phyloP scores from a whole-genome alignment of 2,329 filamentous ascomycete genomes.

The Colletotrichum sp. region DNA sequence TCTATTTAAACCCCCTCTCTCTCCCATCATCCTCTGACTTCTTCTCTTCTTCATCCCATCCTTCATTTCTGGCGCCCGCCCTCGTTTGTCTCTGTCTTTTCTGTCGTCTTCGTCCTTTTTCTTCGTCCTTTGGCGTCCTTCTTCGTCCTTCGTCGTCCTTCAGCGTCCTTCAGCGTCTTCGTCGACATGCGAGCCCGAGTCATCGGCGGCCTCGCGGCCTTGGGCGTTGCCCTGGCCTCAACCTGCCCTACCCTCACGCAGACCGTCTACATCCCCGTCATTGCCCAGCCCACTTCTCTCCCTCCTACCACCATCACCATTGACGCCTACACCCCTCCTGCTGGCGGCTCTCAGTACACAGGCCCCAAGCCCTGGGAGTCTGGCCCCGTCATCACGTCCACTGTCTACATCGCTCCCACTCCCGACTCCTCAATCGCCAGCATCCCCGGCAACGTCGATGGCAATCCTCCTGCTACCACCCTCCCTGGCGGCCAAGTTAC shows the following conservation, averaged over 20 bases:
- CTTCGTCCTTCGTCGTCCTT: constrained; percentile 4
- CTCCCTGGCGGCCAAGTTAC: not conserved
- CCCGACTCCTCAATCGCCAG: constrained; percentile 15
- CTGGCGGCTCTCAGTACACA: constrained; percentile 23
- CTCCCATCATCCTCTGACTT: not conserved
- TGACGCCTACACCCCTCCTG: constrained; percentile 19
- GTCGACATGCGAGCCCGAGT: constrained; percentile 42
- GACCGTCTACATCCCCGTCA: constrained; percentile 55
- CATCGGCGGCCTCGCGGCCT: constrained; percentile 38
- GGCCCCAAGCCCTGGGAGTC: constrained; percentile 22
- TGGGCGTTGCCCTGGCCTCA: constrained; percentile 28
- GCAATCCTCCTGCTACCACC: not conserved
- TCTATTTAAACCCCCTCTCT: not conserved
- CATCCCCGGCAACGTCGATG: not conserved
- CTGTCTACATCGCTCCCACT: constrained; percentile 20
- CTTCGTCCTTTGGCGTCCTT: not conserved
- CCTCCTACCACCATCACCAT: constrained; percentile 20
- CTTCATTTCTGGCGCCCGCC: constrained; percentile 1
- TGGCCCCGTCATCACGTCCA: not conserved
- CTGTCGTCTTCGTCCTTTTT: constrained; percentile 5
- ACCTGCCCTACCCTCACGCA: constrained; percentile 35
- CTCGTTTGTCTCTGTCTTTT: constrained; percentile 12
- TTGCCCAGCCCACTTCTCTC: constrained; percentile 21
- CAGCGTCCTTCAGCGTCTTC: constrained; percentile 5
- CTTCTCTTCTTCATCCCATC: not conserved